phyloP scores from a whole-genome alignment of 2,329 filamentous ascomycete species.

The Phialocephala sp. region DNA sequence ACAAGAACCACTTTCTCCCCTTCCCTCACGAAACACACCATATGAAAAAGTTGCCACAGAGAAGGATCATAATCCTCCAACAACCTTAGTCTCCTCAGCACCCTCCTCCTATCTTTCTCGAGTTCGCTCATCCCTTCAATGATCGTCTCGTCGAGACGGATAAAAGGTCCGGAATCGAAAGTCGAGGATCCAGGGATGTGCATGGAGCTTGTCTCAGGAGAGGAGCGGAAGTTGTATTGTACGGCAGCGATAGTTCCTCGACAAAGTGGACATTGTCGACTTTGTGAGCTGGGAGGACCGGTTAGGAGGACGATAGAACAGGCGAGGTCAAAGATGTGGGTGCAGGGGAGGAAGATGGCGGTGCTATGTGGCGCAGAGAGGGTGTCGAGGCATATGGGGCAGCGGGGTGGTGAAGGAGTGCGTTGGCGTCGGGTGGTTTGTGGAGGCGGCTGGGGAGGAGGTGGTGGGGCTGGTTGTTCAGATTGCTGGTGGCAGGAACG shows the following conservation, averaged over 20 bases:
- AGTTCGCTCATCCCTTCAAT: neutral
- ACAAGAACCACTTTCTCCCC: neutral
- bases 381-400: neutral
- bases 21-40: neutral
- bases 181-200: neutral
- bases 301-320: neutral
- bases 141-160: neutral
- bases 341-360: neutral
- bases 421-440: neutral
- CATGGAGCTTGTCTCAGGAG: neutral
- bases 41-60: neutral
- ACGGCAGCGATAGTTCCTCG: neutral
- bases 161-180: neutral
- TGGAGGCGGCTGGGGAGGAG: neutral
- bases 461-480: neutral
- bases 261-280: neutral
- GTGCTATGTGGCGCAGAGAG: neutral
- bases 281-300: neutral
- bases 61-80: neutral
- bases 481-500: neutral
- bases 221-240: constrained; percentile 7
- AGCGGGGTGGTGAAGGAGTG: neutral
- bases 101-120: neutral
- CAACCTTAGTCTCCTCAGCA: neutral
- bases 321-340: neutral